Evolutionary conservation across 2,329 filamentous ascomycete genomes (phyloP), one percentile per base, ranked within the genome.

Genomic region (Diaporthe capsici): DNA sequence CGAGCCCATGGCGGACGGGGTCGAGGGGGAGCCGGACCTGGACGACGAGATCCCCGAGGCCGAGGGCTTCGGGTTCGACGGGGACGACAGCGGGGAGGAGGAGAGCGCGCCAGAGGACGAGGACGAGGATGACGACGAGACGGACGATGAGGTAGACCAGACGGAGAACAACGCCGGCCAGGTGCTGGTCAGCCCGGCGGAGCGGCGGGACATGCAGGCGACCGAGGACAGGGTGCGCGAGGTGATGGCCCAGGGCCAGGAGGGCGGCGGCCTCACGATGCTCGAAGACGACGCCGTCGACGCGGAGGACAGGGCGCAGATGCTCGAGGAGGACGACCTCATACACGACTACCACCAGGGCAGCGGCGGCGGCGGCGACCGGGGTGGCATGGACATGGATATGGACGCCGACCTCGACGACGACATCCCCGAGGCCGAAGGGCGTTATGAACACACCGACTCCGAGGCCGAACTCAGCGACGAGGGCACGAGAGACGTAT

Each of bases 1-100:
- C n/a, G 84, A 87, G 75, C 86, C 85, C 44, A 77, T 77, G 83
- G 84, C 68, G 78, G 85, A 85, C 63, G 86, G 84, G 0, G 86
- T 85, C 37, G 86, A 86, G 47, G 88, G 84, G 12, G 84, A 85
- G 75, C 84, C 87, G 51, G 93, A 95, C 84, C 83, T 95, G 73
- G 94, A 95, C 78, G 93, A 94, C 76, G 93, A 94, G 70, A 92
- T 95, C 25, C 93, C 93, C 1, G 92, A 94, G 80, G 93, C 89
- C 4, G 91, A 91, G 10, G 88, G 87, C 31, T 90, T 90, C 82
- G 87, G 87, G 7, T 86, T 90, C 71, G 87, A 86, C 47, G 84
- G 83, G 67, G 85, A 84, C 5, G 84, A 84, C 2, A 85, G 85
- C 1, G 84, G 85, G 1, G 85, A 85, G 10, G 80, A 81, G 2